Evolutionary conservation across 805 yeast species (phyloP), one percentile per base, ranked within the genome.

Genomic region (Millerago galiae): DNA sequence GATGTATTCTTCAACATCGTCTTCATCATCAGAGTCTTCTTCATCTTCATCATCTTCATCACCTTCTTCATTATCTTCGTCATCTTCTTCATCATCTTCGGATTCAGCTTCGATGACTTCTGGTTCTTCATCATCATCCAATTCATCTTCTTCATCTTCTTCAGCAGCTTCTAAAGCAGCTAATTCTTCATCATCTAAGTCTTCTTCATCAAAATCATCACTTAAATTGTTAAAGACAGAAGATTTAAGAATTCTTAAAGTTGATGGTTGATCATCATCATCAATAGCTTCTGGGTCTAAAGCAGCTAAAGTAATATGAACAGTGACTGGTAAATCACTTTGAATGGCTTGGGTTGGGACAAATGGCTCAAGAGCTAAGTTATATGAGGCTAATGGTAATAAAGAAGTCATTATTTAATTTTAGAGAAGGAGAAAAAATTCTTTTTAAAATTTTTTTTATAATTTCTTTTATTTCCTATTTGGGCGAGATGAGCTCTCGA

Each of bases 221-320:
- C 59, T 58, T 43, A 13, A 13, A 15, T 24, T 37, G 50, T 70
- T 71, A 62, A 73, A 62, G 60, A 80, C 81, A 16, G 56, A 48
- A 9, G 55, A 47, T 77, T 87, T 89, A 62, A 91, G 75, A 60
- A 91, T 75, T 71, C 95, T 83, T 60, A 93, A 75, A 56, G 96
- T 88, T 27, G 95, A 81, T 52, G 98, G 97, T 55, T 76, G 81
- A 52, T 74, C 79, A 56, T 79, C 78, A 50, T 81, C 89, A 56
- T 88, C 96, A 54, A 77, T 79, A 26, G 95, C 74, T 37, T 81
- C 85, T 49, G 96, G 95, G 68, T 91, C 96, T 58, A 93, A 74
- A 47, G 99, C 95, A 50, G 96, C 99, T 77, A 91, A 75, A 41
- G 98, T 90, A 58, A 91, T 65, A 67, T 95, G 85, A 54, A 91